Percentiles rank a stretch among this genome's conserved stretches.
Conservation (phyloP, 257 asterid genomes). For the Jacaranda copaia region DNA sequence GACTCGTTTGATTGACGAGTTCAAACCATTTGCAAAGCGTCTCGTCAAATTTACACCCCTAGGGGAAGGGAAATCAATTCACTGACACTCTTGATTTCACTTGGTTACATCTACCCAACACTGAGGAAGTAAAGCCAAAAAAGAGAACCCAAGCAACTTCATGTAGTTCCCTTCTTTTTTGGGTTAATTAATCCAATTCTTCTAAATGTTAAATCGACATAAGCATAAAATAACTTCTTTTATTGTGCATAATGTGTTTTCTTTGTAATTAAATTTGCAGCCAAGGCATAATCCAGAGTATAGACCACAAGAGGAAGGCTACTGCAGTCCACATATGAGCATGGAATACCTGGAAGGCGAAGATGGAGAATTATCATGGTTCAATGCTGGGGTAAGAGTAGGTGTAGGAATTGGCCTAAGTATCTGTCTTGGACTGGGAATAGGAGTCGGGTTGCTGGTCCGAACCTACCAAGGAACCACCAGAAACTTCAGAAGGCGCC, state of each 20-base stretch:
- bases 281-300: constrained; percentile 33
- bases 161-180: neutral
- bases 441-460: constrained; percentile 75
- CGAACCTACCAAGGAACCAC: constrained; percentile 79
- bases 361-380: constrained; percentile 77
- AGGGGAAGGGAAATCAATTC: neutral
- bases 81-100: neutral
- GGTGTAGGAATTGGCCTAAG: constrained; percentile 84
- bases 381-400: constrained; percentile 78
- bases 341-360: constrained; percentile 58
- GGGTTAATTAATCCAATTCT: neutral
- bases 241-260: neutral
- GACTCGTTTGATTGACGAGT: too few species aligned
- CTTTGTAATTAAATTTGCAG: constrained; percentile 43
- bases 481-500: constrained; percentile 62
- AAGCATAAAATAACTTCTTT: neutral
- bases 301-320: constrained; percentile 47
- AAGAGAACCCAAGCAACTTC: neutral
- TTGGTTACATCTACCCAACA: neutral
- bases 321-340: constrained; percentile 38
- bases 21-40: too few species aligned
- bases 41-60: too few species aligned
- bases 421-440: constrained; percentile 70
- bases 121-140: neutral
- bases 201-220: neutral